Evolutionary conservation across 176 grass and related monocot species (phyloP), one percentile per base, ranked within the genome.

Genomic region (Miscanthus lutarioriparius): DNA sequence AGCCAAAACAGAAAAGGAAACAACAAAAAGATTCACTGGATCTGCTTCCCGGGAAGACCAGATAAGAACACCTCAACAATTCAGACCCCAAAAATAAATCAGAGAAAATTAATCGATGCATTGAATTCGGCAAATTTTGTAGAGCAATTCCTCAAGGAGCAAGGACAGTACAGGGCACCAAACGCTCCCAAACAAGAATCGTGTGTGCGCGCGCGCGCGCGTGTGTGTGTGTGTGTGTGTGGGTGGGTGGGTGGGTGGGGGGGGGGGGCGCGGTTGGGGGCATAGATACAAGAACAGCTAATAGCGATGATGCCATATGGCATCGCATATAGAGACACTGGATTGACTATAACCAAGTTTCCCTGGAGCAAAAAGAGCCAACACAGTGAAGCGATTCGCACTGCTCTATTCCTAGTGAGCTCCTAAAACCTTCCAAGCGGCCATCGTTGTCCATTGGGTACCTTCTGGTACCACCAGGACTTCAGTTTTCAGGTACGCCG

Each of bases 401-500:
- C 44, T 78, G 39, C n/a, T 68, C n/a, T 67, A 54, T 67, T 76
- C 62, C 63, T 77, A 59, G 10, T 38, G 4, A 83, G 43, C 26
- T 78, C 36, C 48, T 78, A 6, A 58, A 7, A n/a, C 6, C 39
- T 66, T 47, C 40, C 0, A 20, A 32, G 39, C 16, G 23, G 37
- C 37, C 17, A 76, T 35, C 30, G 0, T 62, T 26, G 5, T 10
- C 35, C 7, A 77, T 62, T 26, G 35, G 27, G 1, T 11, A 2
- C 33, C 38, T 41, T 2, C 5, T 13, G 36, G 23, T 25, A 23
- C 15, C n/a, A 4, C 27, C 13, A 5, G 19, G 65, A 14, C 37
- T 79, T 86, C 76, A 86, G 53, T 25, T 10, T 38, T 86, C 30
- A 25, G 76, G 9, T 10, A 22, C 76, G 0, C 84, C 84, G 2